These are phyloP conservation scores for Aegilops longissima DNA, from an alignment of 176 grass and related monocot species.

Conservation along the genomic window DNA sequence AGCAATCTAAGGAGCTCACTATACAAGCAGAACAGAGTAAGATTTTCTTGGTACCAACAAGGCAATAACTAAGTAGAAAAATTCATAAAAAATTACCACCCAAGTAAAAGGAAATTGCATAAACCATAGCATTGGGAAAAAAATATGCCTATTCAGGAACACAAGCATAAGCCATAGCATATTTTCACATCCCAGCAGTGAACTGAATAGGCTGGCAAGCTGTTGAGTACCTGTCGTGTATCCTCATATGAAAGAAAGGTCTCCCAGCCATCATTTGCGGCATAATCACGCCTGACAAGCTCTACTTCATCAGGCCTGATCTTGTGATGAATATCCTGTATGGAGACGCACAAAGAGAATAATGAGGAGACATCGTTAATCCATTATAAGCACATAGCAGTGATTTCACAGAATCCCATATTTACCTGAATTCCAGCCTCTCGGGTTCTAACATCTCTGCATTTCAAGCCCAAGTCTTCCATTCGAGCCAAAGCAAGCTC, in stretches of 20 bases:
- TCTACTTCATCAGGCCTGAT: constrained; percentile 95
- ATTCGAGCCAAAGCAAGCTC: constrained; percentile 96
- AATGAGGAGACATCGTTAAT: neutral
- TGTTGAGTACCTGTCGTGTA: constrained; percentile 71
- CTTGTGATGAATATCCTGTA: constrained; percentile 94
- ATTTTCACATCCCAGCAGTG: neutral
- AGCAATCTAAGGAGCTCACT: neutral
- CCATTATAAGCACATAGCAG: neutral
- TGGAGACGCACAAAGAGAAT: constrained; percentile 2
- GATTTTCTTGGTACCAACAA: neutral
- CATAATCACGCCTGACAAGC: constrained; percentile 89
- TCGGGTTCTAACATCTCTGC: constrained; percentile 94
- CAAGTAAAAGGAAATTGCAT: neutral
- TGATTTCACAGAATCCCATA: neutral
- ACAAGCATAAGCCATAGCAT: neutral
- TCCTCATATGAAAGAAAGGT: constrained; percentile 99
- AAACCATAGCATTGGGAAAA: too few relatives aligned
- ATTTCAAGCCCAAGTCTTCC: constrained; percentile 95
- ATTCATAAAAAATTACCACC: neutral
- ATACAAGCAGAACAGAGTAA: neutral
- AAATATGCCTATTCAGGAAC: neutral
- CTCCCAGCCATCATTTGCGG: constrained; percentile 98
- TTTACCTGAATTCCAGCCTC: constrained; percentile 97
- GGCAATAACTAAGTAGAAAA: neutral
- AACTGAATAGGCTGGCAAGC: constrained; percentile 4